These are phyloP conservation scores for Xerocomus nothofagi DNA, from an alignment of 1,284 basidiomycete species.

Conservation along the genomic window DNA sequence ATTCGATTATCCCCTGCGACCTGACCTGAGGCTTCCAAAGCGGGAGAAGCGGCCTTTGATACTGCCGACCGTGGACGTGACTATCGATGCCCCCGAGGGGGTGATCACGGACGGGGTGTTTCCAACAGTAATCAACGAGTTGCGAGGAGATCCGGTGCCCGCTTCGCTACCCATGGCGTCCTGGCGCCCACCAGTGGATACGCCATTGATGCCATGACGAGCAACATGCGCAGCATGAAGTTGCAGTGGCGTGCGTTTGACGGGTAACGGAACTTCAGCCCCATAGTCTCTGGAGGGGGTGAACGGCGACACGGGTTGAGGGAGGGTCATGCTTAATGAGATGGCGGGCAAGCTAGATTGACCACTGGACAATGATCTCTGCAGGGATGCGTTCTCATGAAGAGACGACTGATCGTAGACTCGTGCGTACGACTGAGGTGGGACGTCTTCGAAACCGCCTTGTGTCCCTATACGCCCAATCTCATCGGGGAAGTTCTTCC, in stretches of 20 bases:
- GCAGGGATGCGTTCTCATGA: slow-evolving; percentile 45
- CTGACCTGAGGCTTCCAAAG: slow-evolving; percentile 71
- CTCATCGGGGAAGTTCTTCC: slow-evolving; percentile 88
- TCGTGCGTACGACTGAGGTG: slow-evolving; percentile 32
- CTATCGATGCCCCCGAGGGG: slow-evolving; percentile 50
- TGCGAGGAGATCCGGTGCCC: slow-evolving; percentile 61
- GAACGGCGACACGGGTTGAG: slow-evolving; percentile 47
- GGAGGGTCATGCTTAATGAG: slow-evolving; percentile 44
- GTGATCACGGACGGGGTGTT: slow-evolving; percentile 43
- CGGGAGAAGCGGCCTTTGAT: slow-evolving; percentile 67
- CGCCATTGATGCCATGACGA: slow-evolving; percentile 75
- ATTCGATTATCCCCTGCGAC: slow-evolving; percentile 44
- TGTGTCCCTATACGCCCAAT: slow-evolving; percentile 67
- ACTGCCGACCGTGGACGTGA: slow-evolving; percentile 53
- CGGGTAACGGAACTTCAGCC: slow-evolving; percentile 31
- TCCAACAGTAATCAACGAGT: slow-evolving; percentile 68
- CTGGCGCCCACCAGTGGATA: slow-evolving; percentile 71
- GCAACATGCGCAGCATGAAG: slow-evolving; percentile 75
- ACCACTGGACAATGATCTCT: slow-evolving; percentile 42
- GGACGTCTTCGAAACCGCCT: slow-evolving; percentile 34
- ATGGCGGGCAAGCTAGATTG: slow-evolving; percentile 43
- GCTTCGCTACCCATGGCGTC: slow-evolving; percentile 59
- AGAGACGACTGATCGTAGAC: slow-evolving; percentile 43
- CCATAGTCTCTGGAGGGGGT: slow-evolving; percentile 24
- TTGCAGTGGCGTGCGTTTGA: slow-evolving; percentile 73